Base-by-base conservation (phyloP, 164 flowering plant genomes). In the Vitis labrusca region DNA sequence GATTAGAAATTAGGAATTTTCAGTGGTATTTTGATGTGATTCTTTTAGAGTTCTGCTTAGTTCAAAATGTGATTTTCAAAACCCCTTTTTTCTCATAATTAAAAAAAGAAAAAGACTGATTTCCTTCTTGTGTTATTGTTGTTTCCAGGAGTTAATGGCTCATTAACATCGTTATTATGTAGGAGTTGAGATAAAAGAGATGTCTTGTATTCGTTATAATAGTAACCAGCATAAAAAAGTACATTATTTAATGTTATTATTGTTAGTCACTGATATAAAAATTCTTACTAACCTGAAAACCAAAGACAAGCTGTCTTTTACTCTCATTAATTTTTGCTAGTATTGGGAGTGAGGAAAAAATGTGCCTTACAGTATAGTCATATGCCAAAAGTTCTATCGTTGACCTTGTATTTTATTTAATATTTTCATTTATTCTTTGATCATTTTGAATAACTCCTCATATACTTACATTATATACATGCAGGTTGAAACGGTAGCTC, bases 401-500 rank as follows among this genome's bases (percentile, higher is more conserved):
- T 37, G 44, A 37, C 5, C 44, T 37, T 37, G 44, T 37, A 37
- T 37, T 37, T 37, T 37, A 37, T 6, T 37, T 53, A 53, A 30
- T 3, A 23, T 56, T 13, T 17, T 19, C 50, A 4, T 32, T 6
- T 30, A 32, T 12, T 32, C 3, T 61, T 30, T 11, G 7, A 9
- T 61, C n/a, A 14, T 62, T 47, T 62, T 62, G 5, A 2, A 15
- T 3, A 62, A 14, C 19, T 47, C 37, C 12, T 10, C 27, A n/a
- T 63, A 50, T 63, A 30, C 19, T 14, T 55, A 16, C 52, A 63
- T 60, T 65, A 67, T 56, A 51, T 75, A 49, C 44, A 12, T 76
- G 53, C 80, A 95, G 99, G 99, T 95, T 74, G 99, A 93, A 84
- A 95, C 99, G 14, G 99, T 95, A 71, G 99, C 99, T 70, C 99